Base-by-base conservation (phyloP, 495 filamentous ascomycete species). In the Jackrogersella minutella region DNA sequence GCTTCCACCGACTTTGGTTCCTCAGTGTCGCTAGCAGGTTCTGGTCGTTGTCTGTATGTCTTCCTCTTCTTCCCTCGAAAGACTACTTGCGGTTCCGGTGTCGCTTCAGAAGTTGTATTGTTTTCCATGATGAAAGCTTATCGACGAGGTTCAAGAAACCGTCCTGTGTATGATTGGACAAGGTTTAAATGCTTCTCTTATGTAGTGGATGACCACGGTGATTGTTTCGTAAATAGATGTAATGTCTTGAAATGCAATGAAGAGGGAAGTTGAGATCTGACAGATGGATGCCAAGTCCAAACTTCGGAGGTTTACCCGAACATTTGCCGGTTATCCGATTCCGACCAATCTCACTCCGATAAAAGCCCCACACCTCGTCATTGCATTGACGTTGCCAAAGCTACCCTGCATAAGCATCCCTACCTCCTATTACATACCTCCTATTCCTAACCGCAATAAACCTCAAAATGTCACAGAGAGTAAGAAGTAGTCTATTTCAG, bases 11-110 rank as follows among this genome's bases (percentile, higher is more conserved):
- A 55, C 16, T 33, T 73, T 43, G 28, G 56, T 73, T 64, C 26
- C 50, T 62, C 68, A 24, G 72, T 67, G 33, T 76, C 74, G 46
- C 46, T 36, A 9, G 46, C 39, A 13, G 61, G 46, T 30, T 81
- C 76, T 14, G 71, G 33, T 56, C 89, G 86, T 68, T 90, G 88
- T 39, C 90, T 87, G 69, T 90, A 86, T 41, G 86, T 84, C 73
- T 91, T 93, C 60, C 90, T 83, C 66, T 90, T 90, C 77, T 96
- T 96, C 11, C 80, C 79, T 11, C 90, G 86, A 70, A 92, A 92
- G 14, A 90, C 53, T 16, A 82, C 71, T 17, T 66, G 76, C 16
- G 70, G 73, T 30, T 61, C 58, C 5, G 66, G 31, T 22, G 51
- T 52, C 33, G 57, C 60, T 11, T 71, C 68, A 7, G 68, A 37